These are phyloP conservation scores for Fusarium sulawesiense DNA, from an alignment of 2,329 filamentous ascomycete species.

Conservation along the genomic window DNA sequence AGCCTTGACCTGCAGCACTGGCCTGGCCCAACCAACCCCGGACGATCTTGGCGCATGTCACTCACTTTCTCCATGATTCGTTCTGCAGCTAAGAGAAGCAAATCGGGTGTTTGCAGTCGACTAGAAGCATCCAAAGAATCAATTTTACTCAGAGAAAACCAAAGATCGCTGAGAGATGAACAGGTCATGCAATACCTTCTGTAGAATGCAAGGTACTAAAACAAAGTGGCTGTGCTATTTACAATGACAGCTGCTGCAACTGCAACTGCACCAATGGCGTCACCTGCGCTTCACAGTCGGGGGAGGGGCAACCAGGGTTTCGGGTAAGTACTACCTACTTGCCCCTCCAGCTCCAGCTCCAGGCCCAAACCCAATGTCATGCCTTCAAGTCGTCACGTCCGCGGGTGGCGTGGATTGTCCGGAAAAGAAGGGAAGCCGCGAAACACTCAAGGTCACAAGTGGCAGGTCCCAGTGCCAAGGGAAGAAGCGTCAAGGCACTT, in stretches of 20 bases:
- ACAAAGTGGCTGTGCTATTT: constrained; percentile 29
- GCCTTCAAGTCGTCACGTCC: constrained; percentile 1
- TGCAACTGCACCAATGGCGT: constrained; percentile 32
- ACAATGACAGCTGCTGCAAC: constrained; percentile 9
- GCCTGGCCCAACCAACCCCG: not conserved
- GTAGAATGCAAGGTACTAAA: not conserved
- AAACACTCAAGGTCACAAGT: constrained; percentile 36
- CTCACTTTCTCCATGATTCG: not conserved
- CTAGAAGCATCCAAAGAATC: too few relatives aligned
- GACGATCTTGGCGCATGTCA: constrained; percentile 22
- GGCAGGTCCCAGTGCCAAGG: constrained; percentile 30
- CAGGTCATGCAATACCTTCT: not conserved
- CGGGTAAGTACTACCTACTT: constrained; percentile 9
- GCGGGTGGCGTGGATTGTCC: constrained; percentile 25
- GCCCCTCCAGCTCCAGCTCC: constrained; percentile 26
- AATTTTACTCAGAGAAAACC: not conserved
- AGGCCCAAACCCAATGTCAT: constrained; percentile 3
- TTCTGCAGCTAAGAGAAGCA: not conserved
- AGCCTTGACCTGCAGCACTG: constrained; percentile 11
- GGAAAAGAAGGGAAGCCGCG: constrained; percentile 15
- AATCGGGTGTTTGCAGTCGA: too few relatives aligned
- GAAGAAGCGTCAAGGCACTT: constrained; percentile 16
- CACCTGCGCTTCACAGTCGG: constrained; percentile 23
- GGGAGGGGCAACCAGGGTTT: constrained; percentile 35
- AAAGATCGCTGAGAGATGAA: not conserved